These are phyloP conservation scores for Colletotrichum lindemuthianum DNA, from an alignment of 2,329 filamentous ascomycete genomes.

Conservation along the genomic window DNA sequence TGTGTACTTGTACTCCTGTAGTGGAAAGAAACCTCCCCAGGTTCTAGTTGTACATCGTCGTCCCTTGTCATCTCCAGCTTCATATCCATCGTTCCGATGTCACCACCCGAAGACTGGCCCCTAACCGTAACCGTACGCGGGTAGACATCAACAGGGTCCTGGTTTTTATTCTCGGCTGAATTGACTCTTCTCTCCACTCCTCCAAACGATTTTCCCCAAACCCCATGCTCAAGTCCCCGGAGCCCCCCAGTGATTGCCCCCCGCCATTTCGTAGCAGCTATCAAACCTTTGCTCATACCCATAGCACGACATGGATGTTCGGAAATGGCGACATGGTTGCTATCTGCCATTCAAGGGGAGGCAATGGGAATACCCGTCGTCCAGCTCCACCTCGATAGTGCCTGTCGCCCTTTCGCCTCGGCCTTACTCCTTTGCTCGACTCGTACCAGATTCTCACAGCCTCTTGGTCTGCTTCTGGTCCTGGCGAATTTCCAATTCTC, in stretches of 20 bases:
- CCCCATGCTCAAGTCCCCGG: not conserved
- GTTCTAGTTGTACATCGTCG: no score
- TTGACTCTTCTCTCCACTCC: no score
- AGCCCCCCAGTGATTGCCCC: not conserved
- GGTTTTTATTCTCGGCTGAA: no score
- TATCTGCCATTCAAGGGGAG: not conserved
- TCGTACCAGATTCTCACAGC: constrained; percentile 20
- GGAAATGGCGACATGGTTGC: constrained; percentile 23
- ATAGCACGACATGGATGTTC: not conserved
- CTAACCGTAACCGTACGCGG: no score
- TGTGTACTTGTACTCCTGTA: no score
- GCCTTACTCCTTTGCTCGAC: constrained; percentile 28
- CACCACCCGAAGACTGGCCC: no score
- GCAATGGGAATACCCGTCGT: constrained; percentile 25
- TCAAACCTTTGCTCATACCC: not conserved
- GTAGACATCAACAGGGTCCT: no score
- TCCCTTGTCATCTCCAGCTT: no score
- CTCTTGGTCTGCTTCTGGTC: not conserved
- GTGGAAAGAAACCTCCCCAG: no score
- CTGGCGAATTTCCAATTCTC: constrained; percentile 14
- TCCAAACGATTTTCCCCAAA: no score
- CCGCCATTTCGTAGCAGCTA: not conserved
- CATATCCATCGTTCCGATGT: no score
- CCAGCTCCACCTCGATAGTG: not conserved
- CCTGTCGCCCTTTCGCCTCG: not conserved